Percentiles rank a stretch among this genome's conserved stretches.
Evolutionary conservation across 1,284 basidiomycete genomes (phyloP).

Genomic region (Bjerkandera adusta): DNA sequence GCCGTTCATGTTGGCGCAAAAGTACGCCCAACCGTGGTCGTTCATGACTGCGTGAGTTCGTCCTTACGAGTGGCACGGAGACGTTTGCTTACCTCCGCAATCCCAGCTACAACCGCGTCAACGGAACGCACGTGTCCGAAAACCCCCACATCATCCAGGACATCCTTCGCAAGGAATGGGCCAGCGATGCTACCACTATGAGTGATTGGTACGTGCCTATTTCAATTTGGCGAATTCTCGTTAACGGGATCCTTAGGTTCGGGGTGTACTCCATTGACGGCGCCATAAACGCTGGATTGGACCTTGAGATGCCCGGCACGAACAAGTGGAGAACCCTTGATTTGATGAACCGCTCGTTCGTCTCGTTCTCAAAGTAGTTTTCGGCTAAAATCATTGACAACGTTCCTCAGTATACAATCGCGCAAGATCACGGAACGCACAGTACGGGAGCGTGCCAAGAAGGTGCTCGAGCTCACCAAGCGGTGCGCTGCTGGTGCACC

Average conservation of each 20-base stretch:
- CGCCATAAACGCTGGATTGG: conserved; percentile 67
- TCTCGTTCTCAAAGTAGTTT: background rate
- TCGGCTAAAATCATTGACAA: too few species aligned
- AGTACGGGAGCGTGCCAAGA: conserved; percentile 65
- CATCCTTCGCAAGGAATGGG: conserved; percentile 77
- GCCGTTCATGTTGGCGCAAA: conserved; percentile 78
- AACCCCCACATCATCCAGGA: conserved; percentile 58
- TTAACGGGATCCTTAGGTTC: conserved; percentile 41
- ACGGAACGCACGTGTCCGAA: conserved; percentile 73
- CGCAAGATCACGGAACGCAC: conserved; percentile 65
- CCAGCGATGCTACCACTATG: conserved; percentile 70
- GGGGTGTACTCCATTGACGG: conserved; percentile 68
- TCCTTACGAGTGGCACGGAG: background rate
- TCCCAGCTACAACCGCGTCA: conserved; percentile 71
- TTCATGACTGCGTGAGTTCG: conserved; percentile 66
- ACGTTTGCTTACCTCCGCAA: background rate
- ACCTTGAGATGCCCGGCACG: conserved; percentile 77
- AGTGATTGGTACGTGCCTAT: conserved; percentile 64
- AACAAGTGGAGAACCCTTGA: conserved; percentile 71
- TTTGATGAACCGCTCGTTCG: conserved; percentile 55
- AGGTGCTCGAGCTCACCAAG: conserved; percentile 64
- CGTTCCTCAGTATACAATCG: conserved; percentile 39
- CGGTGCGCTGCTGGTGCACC: conserved; percentile 60
- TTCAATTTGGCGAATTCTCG: background rate
- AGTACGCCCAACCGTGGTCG: conserved; percentile 66